phyloP scores from a whole-genome alignment of 306 rosid species.

The Acacia acuminata region DNA sequence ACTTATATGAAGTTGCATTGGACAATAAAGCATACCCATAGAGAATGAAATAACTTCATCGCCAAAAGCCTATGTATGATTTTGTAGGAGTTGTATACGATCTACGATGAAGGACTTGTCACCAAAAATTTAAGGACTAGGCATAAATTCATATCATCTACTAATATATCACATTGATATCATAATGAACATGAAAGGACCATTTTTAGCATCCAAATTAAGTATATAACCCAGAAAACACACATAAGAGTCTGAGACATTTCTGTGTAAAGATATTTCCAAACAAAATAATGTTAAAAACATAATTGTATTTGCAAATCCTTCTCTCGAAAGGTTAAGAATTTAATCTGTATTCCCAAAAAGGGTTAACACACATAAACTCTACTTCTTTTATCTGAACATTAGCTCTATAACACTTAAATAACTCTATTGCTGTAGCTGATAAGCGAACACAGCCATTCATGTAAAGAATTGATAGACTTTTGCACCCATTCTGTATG shows the following conservation, averaged over 20 bases:
- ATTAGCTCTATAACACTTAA: constrained; percentile 52
- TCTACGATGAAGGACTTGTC: not conserved
- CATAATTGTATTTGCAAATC: constrained; percentile 14
- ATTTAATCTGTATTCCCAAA: constrained; percentile 34
- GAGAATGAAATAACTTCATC: too few relatives aligned
- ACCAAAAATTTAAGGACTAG: not conserved
- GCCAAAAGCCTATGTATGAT: not conserved
- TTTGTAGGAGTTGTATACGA: not conserved
- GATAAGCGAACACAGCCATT: constrained; percentile 37
- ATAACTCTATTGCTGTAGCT: constrained; percentile 45
- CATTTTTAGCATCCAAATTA: constrained; percentile 5
- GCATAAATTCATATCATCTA: not conserved
- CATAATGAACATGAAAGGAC: not conserved
- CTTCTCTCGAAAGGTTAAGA: not conserved
- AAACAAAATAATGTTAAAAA: not conserved
- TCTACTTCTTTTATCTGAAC: constrained; percentile 52
- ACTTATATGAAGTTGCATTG: not conserved
- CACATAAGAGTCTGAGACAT: not conserved
- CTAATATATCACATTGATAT: not conserved
- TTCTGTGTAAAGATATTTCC: not conserved
- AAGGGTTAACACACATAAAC: constrained; percentile 43
- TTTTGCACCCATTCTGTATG: constrained; percentile 55
- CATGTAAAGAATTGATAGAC: constrained; percentile 51
- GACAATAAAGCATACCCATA: not conserved
- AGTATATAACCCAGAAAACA: constrained; percentile 5